Base-by-base conservation (phyloP, 164 flowering plant species). In the Berberis vulgaris region DNA sequence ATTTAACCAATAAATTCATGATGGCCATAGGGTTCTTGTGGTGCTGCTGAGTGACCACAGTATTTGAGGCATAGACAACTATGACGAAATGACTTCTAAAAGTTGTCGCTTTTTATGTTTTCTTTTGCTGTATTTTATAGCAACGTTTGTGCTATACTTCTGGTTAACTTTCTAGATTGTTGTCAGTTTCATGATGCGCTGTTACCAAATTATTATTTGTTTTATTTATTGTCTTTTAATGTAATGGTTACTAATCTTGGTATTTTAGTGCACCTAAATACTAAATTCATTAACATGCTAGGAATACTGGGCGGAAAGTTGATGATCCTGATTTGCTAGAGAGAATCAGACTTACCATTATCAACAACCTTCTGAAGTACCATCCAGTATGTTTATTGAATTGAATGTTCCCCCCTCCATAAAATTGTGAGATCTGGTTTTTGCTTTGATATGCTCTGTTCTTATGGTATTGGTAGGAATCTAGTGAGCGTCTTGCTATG, bases 241-340 rank as follows among this genome's bases (percentile, higher is more conserved):
- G 12, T 26, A 52, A 52, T 26, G 26, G 54, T 52, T 52, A 52
- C 54, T 52, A 52, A 26, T 26, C 26, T 26, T 26, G 26, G 26
- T 26, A 26, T 26, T 26, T 26, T 26, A 26, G 26, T 26, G 13
- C 54, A 10, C 26, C 44, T 7, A 3, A n/a, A 65, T 13, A 56
- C 11, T 66, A 45, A 58, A 50, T 61, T 13, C 7, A 59, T 54
- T 65, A 62, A 69, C 57, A 62, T 76, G 62, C 55, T 61, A 91
- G 99, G 69, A 77, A 75, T 55, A 78, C 81, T 66, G 96, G 96
- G 45, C 90, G 96, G 70, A 94, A 91, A 78, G 96, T 94, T 69
- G 96, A 87, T 76, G 80, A 77, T 59, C 78, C 80, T 66, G 80
- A 74, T 59, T 69, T 77, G 78, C 49, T 77, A 43, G 78, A 77